These are phyloP conservation scores for Cutaneotrichosporon cutaneum DNA, from an alignment of 1,284 basidiomycete genomes.

Conservation along the genomic window DNA sequence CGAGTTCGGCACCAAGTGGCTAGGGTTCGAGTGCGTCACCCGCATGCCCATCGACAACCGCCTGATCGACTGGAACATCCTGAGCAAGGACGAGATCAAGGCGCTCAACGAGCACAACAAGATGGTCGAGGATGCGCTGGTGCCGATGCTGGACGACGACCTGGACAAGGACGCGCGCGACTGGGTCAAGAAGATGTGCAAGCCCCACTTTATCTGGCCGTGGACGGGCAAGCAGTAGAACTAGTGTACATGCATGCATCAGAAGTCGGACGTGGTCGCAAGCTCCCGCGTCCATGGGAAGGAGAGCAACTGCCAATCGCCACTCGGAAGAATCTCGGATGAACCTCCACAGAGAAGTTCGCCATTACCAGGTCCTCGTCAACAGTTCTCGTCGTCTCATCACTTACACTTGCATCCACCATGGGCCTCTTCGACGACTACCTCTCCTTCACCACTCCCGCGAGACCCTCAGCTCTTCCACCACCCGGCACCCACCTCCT, in stretches of 20 bases:
- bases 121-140: conserved; percentile 67
- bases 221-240: conserved; percentile 28
- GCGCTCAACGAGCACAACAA: conserved; percentile 94
- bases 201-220: conserved; percentile 47
- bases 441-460: neutral
- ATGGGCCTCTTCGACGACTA: conserved; percentile 10
- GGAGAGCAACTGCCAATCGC: neutral
- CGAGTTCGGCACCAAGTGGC: conserved; percentile 73
- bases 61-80: conserved; percentile 79
- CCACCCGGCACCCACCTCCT: conserved; percentile 39
- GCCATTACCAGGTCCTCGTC: too few species aligned
- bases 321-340: neutral
- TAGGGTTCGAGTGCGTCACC: conserved; percentile 83
- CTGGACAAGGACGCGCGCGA: conserved; percentile 44
- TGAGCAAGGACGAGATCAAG: conserved; percentile 78
- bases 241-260: conserved; percentile 6
- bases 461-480: conserved; percentile 31
- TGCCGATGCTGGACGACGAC: conserved; percentile 61
- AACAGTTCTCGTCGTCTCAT: neutral
- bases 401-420: neutral
- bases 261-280: neutral
- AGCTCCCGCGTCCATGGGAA: too few species aligned
- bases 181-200: conserved; percentile 49
- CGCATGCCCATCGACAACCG: conserved; percentile 89
- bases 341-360: neutral